These are phyloP conservation scores for Capronia americana DNA, from an alignment of 2,329 filamentous ascomycete genomes.

Conservation along the genomic window DNA sequence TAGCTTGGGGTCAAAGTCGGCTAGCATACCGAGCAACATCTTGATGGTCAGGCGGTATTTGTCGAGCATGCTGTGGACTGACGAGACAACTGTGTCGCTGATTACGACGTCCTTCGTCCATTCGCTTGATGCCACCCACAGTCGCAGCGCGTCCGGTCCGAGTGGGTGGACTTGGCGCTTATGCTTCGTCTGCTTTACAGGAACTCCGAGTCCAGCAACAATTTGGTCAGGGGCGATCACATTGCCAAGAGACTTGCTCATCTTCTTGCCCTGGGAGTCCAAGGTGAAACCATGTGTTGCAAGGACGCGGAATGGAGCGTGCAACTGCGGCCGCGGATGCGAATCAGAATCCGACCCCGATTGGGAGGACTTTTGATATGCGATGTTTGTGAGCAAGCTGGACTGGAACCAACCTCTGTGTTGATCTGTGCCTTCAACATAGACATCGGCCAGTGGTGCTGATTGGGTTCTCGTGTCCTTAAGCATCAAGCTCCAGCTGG, in stretches of 20 bases:
- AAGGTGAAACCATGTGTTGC: conserved; percentile 96
- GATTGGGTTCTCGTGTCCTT: conserved; percentile 41
- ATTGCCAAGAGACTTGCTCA: conserved; percentile 97
- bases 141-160: conserved; percentile 82
- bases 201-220: conserved; percentile 77
- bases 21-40: conserved; percentile 81
- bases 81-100: conserved; percentile 75
- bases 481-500: conserved; percentile 76
- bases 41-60: conserved; percentile 91
- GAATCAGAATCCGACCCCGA: conserved; percentile 39
- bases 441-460: conserved; percentile 72
- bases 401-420: conserved; percentile 99
- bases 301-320: conserved; percentile 82
- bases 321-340: conserved; percentile 36
- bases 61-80: conserved; percentile 76
- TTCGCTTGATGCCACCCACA: conserved; percentile 92
- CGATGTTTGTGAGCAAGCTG: conserved; percentile 84
- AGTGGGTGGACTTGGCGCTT: conserved; percentile 60
- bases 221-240: conserved; percentile 80
- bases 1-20: conserved; percentile 57
- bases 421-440: conserved; percentile 93
- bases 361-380: conserved; percentile 54
- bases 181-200: conserved; percentile 56
- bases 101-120: conserved; percentile 88
- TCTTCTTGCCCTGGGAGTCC: conserved; percentile 89